phyloP scores from a whole-genome alignment of 1,284 basidiomycete species.

The Grifola frondosa region DNA sequence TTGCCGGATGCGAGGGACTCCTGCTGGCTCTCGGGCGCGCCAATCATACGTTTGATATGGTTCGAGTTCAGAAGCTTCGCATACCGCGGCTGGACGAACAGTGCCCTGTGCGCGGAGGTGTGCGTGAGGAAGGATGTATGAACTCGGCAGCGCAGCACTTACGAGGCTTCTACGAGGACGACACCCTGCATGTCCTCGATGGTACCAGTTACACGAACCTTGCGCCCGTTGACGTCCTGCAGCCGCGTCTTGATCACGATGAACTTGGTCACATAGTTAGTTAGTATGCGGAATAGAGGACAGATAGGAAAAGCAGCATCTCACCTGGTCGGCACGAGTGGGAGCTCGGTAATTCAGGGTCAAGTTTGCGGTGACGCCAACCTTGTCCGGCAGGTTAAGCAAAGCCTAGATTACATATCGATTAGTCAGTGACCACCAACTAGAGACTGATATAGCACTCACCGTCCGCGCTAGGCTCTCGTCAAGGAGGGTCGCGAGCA shows the following conservation, averaged over 20 bases:
- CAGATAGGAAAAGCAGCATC: constrained; percentile 18
- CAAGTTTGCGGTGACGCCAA: constrained; percentile 91
- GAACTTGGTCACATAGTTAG: constrained; percentile 45
- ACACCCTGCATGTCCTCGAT: constrained; percentile 81
- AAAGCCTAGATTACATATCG: constrained; percentile 58
- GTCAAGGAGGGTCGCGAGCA: constrained; percentile 89
- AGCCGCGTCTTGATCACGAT: constrained; percentile 71
- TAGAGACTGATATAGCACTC: constrained; percentile 31
- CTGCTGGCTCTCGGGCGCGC: constrained; percentile 25
- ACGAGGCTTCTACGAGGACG: constrained; percentile 80
- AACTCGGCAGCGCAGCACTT: no score
- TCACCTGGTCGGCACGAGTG: constrained; percentile 80
- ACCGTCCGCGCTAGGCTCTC: constrained; percentile 85
- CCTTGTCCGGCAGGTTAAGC: constrained; percentile 79
- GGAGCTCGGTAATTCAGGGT: constrained; percentile 78
- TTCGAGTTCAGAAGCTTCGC: constrained; percentile 50
- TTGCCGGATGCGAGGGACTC: constrained; percentile 22
- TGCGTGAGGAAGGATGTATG: neutral
- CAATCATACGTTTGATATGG: constrained; percentile 30
- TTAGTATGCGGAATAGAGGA: constrained; percentile 13
- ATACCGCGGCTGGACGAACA: constrained; percentile 67
- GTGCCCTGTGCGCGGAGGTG: constrained; percentile 35
- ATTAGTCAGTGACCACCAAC: neutral
- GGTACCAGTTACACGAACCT: constrained; percentile 67
- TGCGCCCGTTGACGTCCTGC: constrained; percentile 70